Conservation (phyloP, 176 grass and related monocot genomes). For the Aegilops sharonensis region DNA sequence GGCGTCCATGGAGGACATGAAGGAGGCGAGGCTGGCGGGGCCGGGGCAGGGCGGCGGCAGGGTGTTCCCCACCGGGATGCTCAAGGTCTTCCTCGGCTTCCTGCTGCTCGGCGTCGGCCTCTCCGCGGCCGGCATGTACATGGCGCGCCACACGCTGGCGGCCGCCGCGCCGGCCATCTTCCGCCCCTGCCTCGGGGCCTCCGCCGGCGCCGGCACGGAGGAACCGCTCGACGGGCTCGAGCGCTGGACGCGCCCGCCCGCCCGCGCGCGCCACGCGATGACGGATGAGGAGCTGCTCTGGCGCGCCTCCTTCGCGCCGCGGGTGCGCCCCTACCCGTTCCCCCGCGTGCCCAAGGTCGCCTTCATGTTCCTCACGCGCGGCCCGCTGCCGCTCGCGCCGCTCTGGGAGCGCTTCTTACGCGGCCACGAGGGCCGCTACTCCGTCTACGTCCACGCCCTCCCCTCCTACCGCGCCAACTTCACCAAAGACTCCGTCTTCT, state of each 20-base stretch:
- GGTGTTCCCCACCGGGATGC: conserved; percentile 44
- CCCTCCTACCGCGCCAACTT: conserved; percentile 76
- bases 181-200: conserved; percentile 54
- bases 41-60: conserved; percentile 46
- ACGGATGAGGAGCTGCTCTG: conserved; percentile 88
- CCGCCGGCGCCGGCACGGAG: not conserved
- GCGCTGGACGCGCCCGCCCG: conserved; percentile 57
- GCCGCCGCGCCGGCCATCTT: conserved; percentile 52
- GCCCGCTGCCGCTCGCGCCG: conserved; percentile 73
- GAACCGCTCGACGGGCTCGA: conserved; percentile 46
- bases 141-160: conserved; percentile 62
- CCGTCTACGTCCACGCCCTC: conserved; percentile 75
- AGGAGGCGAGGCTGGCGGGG: conserved; percentile 49
- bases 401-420: conserved; percentile 87
- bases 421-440: conserved; percentile 73
- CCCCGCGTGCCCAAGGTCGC: conserved; percentile 72
- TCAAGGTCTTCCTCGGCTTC: conserved; percentile 73
- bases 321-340: conserved; percentile 62
- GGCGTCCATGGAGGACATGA: conserved; percentile 81
- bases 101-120: conserved; percentile 68
- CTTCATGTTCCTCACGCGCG: conserved; percentile 96
- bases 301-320: conserved; percentile 79
- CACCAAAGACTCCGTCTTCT: conserved; percentile 74
- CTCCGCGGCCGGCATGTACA: conserved; percentile 71
- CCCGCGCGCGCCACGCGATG: conserved; percentile 58